Conservation (phyloP, 225 moss, liverwort and hornwort species). For the Sphagnum tenellum region DNA sequence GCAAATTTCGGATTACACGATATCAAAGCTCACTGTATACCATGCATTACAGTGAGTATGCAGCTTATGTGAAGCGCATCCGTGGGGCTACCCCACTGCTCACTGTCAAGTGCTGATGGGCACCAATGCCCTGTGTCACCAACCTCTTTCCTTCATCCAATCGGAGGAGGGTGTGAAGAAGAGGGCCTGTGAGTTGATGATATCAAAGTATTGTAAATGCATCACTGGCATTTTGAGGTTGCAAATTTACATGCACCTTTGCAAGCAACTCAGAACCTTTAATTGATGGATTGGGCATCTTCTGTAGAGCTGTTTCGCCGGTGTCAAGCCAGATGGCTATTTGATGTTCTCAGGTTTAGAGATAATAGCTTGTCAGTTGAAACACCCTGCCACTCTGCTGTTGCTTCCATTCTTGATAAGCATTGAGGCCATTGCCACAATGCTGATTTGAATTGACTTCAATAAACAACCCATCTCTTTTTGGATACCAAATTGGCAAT, state of each 20-base stretch:
- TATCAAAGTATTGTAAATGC: not conserved
- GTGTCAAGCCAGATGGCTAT: slow-evolving; percentile 22
- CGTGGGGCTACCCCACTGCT: slow-evolving; percentile 70
- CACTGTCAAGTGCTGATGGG: slow-evolving; percentile 71
- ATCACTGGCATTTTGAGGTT: not conserved
- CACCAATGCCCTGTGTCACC: slow-evolving; percentile 4
- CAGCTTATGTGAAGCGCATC: slow-evolving; percentile 83
- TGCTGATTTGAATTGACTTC: slow-evolving; percentile 54
- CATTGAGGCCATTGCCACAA: slow-evolving; percentile 26
- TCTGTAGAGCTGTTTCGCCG: slow-evolving; percentile 25
- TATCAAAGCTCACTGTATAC: slow-evolving; percentile 98
- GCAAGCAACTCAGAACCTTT: slow-evolving; percentile 8
- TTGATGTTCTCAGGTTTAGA: slow-evolving; percentile 9
- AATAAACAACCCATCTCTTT: slow-evolving; percentile 28
- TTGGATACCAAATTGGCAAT: too few species aligned
- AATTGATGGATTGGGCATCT: slow-evolving; percentile 21
- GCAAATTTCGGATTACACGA: slow-evolving; percentile 90
- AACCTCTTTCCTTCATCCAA: slow-evolving; percentile 6
- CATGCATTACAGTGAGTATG: slow-evolving; percentile 95
- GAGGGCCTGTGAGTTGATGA: slow-evolving; percentile 12
- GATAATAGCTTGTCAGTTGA: slow-evolving; percentile 3
- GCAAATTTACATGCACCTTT: slow-evolving; percentile 12
- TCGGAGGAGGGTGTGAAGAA: slow-evolving; percentile 2
- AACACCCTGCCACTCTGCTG: slow-evolving; percentile 27
- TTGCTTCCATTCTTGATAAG: slow-evolving; percentile 48